Base-by-base conservation (phyloP, 1,284 basidiomycete genomes). In the Singerocomus inundabilis region DNA sequence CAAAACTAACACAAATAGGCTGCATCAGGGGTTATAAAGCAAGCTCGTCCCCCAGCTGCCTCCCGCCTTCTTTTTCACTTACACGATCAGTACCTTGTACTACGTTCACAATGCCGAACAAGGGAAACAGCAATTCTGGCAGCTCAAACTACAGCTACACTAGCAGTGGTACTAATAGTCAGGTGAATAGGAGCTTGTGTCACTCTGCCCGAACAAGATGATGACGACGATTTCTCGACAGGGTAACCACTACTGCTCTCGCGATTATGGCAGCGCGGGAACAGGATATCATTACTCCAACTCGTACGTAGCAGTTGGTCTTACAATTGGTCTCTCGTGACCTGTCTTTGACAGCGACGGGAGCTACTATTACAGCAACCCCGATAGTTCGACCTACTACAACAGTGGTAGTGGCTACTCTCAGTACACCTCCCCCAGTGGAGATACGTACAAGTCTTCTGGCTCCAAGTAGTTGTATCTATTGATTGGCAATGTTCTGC, bases 221-320 rank as follows among this genome's bases (percentile, higher is more conserved):
- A 25, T 42, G 41, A 56, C 29, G 18, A 11, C 5, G 21, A 4
- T 21, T 12, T 37, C 12, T 11, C 7, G 41, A 40, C 39, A 81
- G 79, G 81, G 80, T 2, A 83, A 83, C 57, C 75, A 77, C 52
- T 82, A 78, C 54, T 81, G 79, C 61, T 69, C 70, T 53, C 76
- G 80, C 37, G 67, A 76, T 58, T 73, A 73, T 33, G 69, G 70
- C 18, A 59, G 53, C 31, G 70, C 72, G 4, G 63, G 68, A 13
- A 67, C 52, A 30, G 74, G 77, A 0, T 83, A 82, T 49, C 82
- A 83, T 53, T 84, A 84, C 55, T 82, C 80, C 9, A 84, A 83
- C 66, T 56, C 29, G 77, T 77, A 54, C 4, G 70, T 66, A 24
- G 11, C 26, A 7, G 26, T 48, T 6, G 15, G 16, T 35, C 36